Conservation (phyloP, 495 filamentous ascomycete species). For the Oidiodendron maius region DNA sequence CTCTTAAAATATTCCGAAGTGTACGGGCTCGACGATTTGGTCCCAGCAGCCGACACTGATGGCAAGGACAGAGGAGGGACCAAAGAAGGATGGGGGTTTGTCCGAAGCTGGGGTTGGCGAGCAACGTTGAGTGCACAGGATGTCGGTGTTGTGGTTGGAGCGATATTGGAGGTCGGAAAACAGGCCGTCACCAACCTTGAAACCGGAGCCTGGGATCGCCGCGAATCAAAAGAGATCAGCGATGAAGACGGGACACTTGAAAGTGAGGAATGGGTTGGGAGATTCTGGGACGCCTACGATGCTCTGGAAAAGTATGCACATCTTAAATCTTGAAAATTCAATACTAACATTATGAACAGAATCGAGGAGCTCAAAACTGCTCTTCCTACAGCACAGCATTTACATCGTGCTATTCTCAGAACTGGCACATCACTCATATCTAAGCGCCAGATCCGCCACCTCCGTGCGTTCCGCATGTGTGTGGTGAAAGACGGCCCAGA, state of each 20-base stretch:
- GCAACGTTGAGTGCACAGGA: slow-evolving; percentile 88
- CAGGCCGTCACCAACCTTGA: slow-evolving; percentile 26
- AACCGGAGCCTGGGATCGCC: slow-evolving; percentile 28
- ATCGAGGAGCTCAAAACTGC: slow-evolving; percentile 70
- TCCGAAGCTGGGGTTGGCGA: slow-evolving; percentile 96
- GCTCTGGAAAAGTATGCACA: slow-evolving; percentile 62
- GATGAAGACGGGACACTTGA: slow-evolving; percentile 41
- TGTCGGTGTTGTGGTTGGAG: slow-evolving; percentile 82
- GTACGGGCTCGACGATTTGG: slow-evolving; percentile 88
- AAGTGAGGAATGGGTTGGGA: slow-evolving; percentile 60
- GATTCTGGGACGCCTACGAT: slow-evolving; percentile 95
- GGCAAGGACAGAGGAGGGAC: slow-evolving; percentile 43
- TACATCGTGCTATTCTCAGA: slow-evolving; percentile 88
- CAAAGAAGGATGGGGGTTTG: slow-evolving; percentile 92
- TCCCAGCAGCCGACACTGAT: slow-evolving; percentile 61
- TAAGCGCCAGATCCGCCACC: slow-evolving; percentile 87
- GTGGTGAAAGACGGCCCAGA: slow-evolving; percentile 95
- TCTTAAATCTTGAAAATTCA: neutral
- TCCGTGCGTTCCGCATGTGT: slow-evolving; percentile 88
- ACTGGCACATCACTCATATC: slow-evolving; percentile 86
- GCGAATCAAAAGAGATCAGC: slow-evolving; percentile 33
- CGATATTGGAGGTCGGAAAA: slow-evolving; percentile 85
- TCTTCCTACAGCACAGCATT: slow-evolving; percentile 77
- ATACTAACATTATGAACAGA: slow-evolving; percentile 26
- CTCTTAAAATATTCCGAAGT: slow-evolving; percentile 83